These are phyloP conservation scores for Thelonectria olida DNA, from an alignment of 2,329 filamentous ascomycete genomes.

Conservation along the genomic window DNA sequence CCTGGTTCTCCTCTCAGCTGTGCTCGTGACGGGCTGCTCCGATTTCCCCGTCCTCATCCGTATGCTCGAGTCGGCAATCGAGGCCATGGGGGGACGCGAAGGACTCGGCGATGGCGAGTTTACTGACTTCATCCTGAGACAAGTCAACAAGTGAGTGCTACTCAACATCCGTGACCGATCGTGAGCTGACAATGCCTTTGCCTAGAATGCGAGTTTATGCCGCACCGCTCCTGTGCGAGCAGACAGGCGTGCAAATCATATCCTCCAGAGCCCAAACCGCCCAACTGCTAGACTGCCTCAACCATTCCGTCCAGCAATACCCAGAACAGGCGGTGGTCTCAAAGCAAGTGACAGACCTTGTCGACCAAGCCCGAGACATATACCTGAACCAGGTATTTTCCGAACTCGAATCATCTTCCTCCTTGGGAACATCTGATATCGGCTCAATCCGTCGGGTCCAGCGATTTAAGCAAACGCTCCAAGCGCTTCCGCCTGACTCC, in stretches of 20 bases:
- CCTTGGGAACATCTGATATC: neutral
- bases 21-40: constrained; percentile 37
- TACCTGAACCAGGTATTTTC: constrained; percentile 76
- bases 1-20: constrained; percentile 33
- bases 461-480: constrained; percentile 36
- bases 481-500: constrained; percentile 29
- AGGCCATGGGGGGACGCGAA: constrained; percentile 36
- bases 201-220: constrained; percentile 49
- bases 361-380: constrained; percentile 84
- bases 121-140: constrained; percentile 33
- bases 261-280: constrained; percentile 32
- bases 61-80: constrained; percentile 39
- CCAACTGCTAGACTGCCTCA: constrained; percentile 34
- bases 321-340: constrained; percentile 81
- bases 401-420: constrained; percentile 26
- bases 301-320: constrained; percentile 64
- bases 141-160: constrained; percentile 41
- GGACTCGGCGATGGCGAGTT: constrained; percentile 29
- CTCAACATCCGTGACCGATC: accelerated
- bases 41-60: constrained; percentile 40
- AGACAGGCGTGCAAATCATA: constrained; percentile 36
- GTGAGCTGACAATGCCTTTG: constrained; percentile 51
- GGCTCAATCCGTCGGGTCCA: constrained; percentile 33
- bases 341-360: constrained; percentile 81
- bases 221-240: constrained; percentile 35